phyloP scores from a whole-genome alignment of 1,284 basidiomycete species.

The Porodaedalea pini region DNA sequence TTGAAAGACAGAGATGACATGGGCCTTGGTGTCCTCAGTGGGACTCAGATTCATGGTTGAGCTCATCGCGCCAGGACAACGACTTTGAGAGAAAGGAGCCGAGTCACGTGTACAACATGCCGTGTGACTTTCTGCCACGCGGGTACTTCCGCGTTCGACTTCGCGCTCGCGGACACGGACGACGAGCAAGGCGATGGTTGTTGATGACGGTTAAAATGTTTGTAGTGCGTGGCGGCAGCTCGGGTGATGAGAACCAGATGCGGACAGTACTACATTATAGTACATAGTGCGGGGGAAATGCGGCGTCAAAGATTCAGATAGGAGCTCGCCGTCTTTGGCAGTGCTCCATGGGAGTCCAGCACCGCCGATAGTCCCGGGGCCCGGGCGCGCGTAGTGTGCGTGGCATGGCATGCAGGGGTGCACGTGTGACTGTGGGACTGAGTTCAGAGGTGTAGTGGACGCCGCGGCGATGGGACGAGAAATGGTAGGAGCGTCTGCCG shows the following conservation, averaged over 20 bases:
- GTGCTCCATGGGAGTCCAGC: conserved; percentile 4
- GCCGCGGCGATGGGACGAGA: background rate
- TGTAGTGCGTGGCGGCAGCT: background rate
- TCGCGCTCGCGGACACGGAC: too few species aligned
- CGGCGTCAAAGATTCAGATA: conserved; percentile 6
- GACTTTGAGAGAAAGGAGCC: too few species aligned
- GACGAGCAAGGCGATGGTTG: too few species aligned
- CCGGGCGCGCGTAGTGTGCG: background rate
- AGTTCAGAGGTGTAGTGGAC: background rate
- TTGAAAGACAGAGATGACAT: conserved; percentile 21
- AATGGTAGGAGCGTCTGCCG: background rate
- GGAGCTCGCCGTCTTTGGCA: conserved; percentile 8
- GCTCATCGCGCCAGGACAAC: background rate
- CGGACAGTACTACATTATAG: too few species aligned
- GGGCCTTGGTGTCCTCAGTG: conserved; percentile 20
- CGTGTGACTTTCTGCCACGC: too few species aligned
- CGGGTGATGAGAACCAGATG: background rate
- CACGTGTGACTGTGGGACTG: background rate
- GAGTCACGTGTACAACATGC: too few species aligned
- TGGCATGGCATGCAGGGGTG: background rate
- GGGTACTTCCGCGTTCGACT: too few species aligned
- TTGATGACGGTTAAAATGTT: background rate
- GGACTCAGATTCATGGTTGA: conserved; percentile 12
- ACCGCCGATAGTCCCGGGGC: conserved; percentile 1
- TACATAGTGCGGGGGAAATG: background rate